A percentile compares a stretch with the other conserved stretches of the same genome.
Evolutionary conservation across 257 asterid genomes (phyloP).

Genomic region (Solanum neorickii): DNA sequence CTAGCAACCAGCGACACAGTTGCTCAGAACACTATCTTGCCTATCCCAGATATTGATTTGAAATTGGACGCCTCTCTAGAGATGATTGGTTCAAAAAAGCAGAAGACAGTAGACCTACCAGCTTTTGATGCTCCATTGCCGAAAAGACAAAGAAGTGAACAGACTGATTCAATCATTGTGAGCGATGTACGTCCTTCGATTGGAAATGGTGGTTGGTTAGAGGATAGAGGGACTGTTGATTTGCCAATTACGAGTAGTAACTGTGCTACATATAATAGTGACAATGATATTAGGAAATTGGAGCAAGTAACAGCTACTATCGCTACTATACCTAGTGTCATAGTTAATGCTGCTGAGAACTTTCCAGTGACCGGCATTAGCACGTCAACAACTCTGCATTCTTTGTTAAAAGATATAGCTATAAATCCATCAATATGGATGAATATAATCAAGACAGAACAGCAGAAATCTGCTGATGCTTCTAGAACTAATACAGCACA

Average conservation of each 20-base stretch:
- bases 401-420: constrained; percentile 56
- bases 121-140: constrained; percentile 44
- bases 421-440: constrained; percentile 75
- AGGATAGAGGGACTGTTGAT: constrained; percentile 32
- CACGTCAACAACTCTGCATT: constrained; percentile 40
- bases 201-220: constrained; percentile 41
- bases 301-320: constrained; percentile 14
- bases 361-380: constrained; percentile 21
- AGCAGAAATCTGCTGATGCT: constrained; percentile 41
- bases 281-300: constrained; percentile 11
- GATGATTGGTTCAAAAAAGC: constrained; percentile 40
- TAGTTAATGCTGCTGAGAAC: constrained; percentile 14
- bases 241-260: constrained; percentile 10
- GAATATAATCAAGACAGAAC: constrained; percentile 59
- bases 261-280: constrained; percentile 1
- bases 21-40: constrained; percentile 7
- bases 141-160: constrained; percentile 60
- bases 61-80: constrained; percentile 29
- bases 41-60: constrained; percentile 26
- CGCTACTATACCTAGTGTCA: constrained; percentile 13
- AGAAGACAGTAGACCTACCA: constrained; percentile 39
- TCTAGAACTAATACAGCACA: constrained; percentile 25
- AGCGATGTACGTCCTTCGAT: constrained; percentile 9
- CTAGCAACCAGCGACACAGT: constrained; percentile 40
- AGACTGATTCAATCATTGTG: constrained; percentile 2